Base-by-base conservation (phyloP, 2,329 filamentous ascomycete genomes). In the Epichloe bromicola region DNA sequence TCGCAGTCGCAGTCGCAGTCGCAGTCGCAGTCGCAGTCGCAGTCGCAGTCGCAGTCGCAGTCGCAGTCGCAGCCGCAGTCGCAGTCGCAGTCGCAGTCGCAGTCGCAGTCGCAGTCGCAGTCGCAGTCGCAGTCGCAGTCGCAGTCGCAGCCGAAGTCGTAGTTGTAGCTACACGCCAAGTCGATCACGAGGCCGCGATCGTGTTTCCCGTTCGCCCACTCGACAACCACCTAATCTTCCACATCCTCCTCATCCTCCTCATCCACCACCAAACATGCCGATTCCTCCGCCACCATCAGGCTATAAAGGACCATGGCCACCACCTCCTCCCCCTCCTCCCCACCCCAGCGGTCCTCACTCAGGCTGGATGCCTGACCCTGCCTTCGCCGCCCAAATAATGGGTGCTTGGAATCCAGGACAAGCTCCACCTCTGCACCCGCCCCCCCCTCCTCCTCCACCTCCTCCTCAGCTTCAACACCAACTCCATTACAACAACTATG, bases 261-360 rank as follows among this genome's bases (percentile, higher is more conserved):
- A 20, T 11, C 41, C 8, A 4, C 48, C 40, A 56, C 46, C 46
- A 42, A 57, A 37, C 50, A 52, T 46, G 23, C 52, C 44, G 12
- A 47, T 50, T 1, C 67, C 67, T 4, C 69, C 66, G 5, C 67
- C 64, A 0, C 68, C 68, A 10, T 57, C 57, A 14, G 67, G 68
- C 5, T 72, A 68, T 48, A 63, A 65, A 46, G 70, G 70, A 2
- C 63, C 65, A 11, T 74, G 72, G 70, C 70, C 70, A 5, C 64
- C 62, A 2, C 64, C 63, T 2, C 51, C 51, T 26, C 66, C 63
- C 1, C 62, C 62, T n/a, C 63, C 14, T 8, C 11, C 4, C n/a
- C 3, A n/a, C n/a, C 42, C n/a, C 2, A 17, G 15, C 12, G 26
- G n/a, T 14, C 26, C 17, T 23, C 42, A 19, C 19, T 26, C 26